Conservation (phyloP, 75 land plant species). For the Adiantum capillusveneris region DNA sequence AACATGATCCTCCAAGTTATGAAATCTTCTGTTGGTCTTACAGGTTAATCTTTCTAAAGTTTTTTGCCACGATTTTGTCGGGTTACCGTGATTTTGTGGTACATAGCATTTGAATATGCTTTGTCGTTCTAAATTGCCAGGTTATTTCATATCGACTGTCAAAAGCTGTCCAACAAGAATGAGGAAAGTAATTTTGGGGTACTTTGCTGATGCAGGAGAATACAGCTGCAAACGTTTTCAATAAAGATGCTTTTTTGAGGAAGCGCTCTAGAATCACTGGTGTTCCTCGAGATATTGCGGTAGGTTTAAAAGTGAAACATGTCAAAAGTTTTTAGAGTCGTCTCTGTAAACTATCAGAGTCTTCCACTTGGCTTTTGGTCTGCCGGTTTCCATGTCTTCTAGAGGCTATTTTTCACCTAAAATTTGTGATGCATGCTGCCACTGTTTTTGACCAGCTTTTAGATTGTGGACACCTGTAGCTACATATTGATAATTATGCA, state of each 20-base stretch:
- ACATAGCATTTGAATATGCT: conserved; percentile 15
- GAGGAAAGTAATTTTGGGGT: not conserved
- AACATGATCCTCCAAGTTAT: too few species aligned
- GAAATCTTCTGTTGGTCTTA: not conserved
- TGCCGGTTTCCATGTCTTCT: too few species aligned
- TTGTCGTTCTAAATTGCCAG: not conserved
- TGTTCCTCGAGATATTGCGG: conserved; percentile 73
- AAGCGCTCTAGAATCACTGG: conserved; percentile 79
- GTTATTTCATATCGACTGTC: too few species aligned
- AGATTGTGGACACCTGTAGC: too few species aligned
- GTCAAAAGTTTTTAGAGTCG: too few species aligned
- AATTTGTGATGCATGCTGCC: too few species aligned
- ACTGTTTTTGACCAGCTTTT: too few species aligned
- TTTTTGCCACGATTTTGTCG: conserved; percentile 73
- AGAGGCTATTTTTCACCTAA: too few species aligned
- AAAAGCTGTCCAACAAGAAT: too few species aligned
- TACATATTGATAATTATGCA: too few species aligned
- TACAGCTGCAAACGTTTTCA: conserved; percentile 62
- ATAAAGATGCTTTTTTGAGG: conserved; percentile 74
- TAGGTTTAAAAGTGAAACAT: conserved; percentile 12
- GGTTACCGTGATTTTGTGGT: conserved; percentile 97
- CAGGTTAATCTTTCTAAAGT: conserved; percentile 85
- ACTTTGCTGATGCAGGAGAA: conserved; percentile 42
- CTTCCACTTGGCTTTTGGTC: too few species aligned
- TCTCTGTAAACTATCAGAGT: too few species aligned